These are phyloP conservation scores for Ogataea trehalophila DNA, from an alignment of 805 yeast genomes.

Conservation along the genomic window DNA sequence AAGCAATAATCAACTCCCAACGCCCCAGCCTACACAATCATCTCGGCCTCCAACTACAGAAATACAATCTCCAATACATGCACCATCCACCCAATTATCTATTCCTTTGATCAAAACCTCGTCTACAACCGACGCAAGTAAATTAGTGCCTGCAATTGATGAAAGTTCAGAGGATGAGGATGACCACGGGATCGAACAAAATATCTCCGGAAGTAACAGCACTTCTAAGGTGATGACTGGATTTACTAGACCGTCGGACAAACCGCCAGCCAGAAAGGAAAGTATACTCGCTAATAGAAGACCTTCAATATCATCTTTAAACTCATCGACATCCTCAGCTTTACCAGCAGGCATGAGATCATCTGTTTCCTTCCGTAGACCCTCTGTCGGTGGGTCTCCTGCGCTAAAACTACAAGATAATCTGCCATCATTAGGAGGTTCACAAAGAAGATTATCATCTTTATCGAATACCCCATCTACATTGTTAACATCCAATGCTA, in stretches of 20 bases:
- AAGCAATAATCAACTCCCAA: not conserved
- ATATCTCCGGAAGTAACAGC: not conserved
- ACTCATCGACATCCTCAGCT: not conserved
- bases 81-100: not conserved
- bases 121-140: not conserved
- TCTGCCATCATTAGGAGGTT: not conserved
- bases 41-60: not conserved
- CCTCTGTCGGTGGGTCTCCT: conserved; percentile 1
- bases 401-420: conserved; percentile 1
- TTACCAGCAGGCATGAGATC: conserved; percentile 5
- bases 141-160: not conserved
- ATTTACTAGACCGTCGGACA: not conserved
- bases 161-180: conserved; percentile 5
- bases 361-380: conserved; percentile 5
- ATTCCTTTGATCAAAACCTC: not conserved
- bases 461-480: conserved; percentile 2
- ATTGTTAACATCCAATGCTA: not conserved
- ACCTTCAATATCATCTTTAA: conserved; percentile 5
- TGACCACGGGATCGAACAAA: not conserved
- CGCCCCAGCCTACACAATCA: not conserved
- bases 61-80: not conserved
- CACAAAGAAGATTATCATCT: conserved; percentile 18
- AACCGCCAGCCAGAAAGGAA: not conserved
- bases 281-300: conserved; percentile 3
- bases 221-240: not conserved